Evolutionary conservation across 345 rosid genomes (phyloP).

Genomic region (Rhodomyrtus tomentosa): DNA sequence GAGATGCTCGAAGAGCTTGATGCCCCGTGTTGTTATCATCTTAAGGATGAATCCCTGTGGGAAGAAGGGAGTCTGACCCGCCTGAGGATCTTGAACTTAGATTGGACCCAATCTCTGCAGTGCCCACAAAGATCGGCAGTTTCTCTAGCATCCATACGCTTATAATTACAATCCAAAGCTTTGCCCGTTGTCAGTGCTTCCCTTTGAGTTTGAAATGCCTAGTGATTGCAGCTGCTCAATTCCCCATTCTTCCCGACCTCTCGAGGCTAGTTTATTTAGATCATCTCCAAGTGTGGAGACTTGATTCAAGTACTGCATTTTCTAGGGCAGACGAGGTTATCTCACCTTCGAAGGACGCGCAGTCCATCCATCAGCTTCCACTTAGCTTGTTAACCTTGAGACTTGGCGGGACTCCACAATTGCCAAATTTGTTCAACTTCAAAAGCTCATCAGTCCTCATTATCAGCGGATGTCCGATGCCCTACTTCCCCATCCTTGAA

Average conservation of each 20-base stretch:
- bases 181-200: accelerated
- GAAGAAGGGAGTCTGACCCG: not conserved
- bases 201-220: not conserved
- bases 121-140: not conserved
- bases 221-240: accelerated
- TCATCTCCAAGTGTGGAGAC: not conserved
- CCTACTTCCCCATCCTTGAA: not conserved
- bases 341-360: not conserved
- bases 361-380: not conserved
- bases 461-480: not conserved
- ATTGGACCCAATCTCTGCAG: not conserved
- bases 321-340: not conserved
- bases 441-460: no score
- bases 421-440: not conserved
- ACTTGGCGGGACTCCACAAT: no score
- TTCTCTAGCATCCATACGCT: not conserved
- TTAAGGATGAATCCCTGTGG: not conserved
- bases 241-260: not conserved
- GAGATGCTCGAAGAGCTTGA: not conserved
- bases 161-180: no score
- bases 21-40: not conserved
- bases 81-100: not conserved
- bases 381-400: not conserved
- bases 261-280: not conserved
- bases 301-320: no score